A percentile compares a stretch with the other conserved stretches of the same genome.
Conservation (phyloP, 306 rosid species). For the Malus orientalis region DNA sequence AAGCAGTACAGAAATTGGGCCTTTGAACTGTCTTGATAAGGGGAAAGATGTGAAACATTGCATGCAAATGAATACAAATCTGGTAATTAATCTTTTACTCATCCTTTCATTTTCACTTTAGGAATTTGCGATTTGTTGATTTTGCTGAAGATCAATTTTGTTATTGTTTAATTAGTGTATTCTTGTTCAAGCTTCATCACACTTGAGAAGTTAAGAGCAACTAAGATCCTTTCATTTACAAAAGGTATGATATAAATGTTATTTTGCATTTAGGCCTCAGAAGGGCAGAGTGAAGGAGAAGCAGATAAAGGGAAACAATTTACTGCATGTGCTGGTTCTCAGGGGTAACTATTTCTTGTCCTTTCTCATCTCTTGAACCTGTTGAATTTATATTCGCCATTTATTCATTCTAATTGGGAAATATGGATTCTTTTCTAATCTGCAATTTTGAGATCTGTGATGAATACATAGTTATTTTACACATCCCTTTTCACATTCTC, state of each 20-base stretch:
- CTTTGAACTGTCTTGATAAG: not conserved
- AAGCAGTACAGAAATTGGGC: not conserved
- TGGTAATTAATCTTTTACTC: not conserved
- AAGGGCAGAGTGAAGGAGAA: conserved; percentile 1
- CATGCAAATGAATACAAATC: conserved; percentile 4
- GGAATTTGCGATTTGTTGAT: not conserved
- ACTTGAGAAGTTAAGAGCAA: not conserved
- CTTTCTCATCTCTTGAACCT: not conserved
- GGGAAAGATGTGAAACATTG: not conserved
- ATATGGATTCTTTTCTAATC: not conserved
- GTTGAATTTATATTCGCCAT: not conserved
- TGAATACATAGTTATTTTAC: not conserved
- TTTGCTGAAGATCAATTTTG: not conserved
- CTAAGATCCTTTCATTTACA: not conserved
- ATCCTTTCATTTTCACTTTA: not conserved
- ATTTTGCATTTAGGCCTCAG: not conserved
- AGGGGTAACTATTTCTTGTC: conserved; percentile 1
- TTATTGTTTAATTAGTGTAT: not conserved
- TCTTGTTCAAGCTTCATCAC: not conserved
- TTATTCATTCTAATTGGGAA: not conserved
- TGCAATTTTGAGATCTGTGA: not conserved
- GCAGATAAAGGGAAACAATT: not conserved
- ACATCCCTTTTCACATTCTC: not conserved
- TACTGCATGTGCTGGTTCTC: not conserved
- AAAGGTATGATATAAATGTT: not conserved